Conservation (phyloP, 805 yeast genomes). For the Zygoascus bituminiphila region DNA sequence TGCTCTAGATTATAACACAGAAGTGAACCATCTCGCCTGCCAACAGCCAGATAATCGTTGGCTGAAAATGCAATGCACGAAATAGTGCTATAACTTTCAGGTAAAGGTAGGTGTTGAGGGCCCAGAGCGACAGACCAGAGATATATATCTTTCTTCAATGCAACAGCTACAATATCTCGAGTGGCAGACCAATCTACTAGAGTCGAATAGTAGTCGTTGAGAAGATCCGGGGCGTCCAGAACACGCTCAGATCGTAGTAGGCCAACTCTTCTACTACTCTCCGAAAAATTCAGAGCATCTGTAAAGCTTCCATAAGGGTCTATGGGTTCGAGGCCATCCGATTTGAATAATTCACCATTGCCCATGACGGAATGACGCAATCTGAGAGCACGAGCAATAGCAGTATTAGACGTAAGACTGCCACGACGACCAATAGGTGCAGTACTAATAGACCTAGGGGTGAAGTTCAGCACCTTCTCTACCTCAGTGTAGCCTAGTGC, state of each 20-base stretch:
- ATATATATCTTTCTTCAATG: conserved; percentile 47
- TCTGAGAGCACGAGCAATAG: not conserved
- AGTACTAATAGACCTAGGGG: not conserved
- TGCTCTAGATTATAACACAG: conserved; percentile 24
- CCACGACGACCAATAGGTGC: not conserved
- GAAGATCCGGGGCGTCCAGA: conserved; percentile 56
- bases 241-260: conserved; percentile 26
- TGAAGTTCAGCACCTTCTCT: not conserved
- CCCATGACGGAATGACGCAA: not conserved
- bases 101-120: conserved; percentile 34
- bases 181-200: conserved; percentile 59
- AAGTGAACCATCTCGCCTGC: conserved; percentile 15
- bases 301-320: not conserved
- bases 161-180: conserved; percentile 53
- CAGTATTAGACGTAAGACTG: not conserved
- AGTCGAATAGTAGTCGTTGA: conserved; percentile 70
- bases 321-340: not conserved
- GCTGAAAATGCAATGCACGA: conserved; percentile 10
- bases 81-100: conserved; percentile 5
- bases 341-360: not conserved
- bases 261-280: not conserved
- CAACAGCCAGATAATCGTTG: conserved; percentile 14
- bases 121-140: conserved; percentile 51
- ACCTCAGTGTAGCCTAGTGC: conserved; percentile 6
- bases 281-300: not conserved